Evolutionary conservation across 2,329 filamentous ascomycete genomes (phyloP).

Genomic region (Scorias spongiosa): DNA sequence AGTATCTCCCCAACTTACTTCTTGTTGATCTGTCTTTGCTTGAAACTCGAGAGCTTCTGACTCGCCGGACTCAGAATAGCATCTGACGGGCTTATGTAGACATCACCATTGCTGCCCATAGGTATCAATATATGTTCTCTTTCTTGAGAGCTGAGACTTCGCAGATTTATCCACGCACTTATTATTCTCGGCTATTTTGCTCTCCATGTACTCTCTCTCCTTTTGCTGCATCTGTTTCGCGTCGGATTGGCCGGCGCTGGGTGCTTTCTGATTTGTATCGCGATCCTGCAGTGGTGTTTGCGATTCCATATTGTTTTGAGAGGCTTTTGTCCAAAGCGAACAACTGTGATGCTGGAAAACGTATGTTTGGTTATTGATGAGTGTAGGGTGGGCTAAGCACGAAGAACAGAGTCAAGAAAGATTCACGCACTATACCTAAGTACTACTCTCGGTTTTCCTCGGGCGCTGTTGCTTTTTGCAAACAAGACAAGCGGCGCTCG

Average conservation of each 20-base stretch:
- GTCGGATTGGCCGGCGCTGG: background rate
- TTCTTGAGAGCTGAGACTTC: background rate
- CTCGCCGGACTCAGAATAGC: conserved; percentile 78
- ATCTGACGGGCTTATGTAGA: conserved; percentile 71
- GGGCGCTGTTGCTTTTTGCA: background rate
- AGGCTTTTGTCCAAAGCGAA: background rate
- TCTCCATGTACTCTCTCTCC: background rate
- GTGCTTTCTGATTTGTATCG: background rate
- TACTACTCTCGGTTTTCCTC: background rate
- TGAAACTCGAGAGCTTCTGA: conserved; percentile 65
- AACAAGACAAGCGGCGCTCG: background rate
- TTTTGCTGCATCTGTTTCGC: background rate
- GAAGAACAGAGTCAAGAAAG: no score
- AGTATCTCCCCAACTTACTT: conserved; percentile 8
- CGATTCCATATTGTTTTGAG: background rate
- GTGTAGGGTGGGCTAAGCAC: no score
- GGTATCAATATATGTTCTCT: no score
- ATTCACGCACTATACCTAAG: no score
- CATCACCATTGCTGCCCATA: background rate
- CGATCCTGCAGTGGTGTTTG: background rate
- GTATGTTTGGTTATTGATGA: no score
- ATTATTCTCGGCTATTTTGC: background rate
- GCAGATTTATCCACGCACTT: background rate
- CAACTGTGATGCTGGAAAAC: no score
- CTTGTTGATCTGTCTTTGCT: conserved; percentile 68